phyloP scores from a whole-genome alignment of 2,329 filamentous ascomycete genomes.

The Fusarium sp. region DNA sequence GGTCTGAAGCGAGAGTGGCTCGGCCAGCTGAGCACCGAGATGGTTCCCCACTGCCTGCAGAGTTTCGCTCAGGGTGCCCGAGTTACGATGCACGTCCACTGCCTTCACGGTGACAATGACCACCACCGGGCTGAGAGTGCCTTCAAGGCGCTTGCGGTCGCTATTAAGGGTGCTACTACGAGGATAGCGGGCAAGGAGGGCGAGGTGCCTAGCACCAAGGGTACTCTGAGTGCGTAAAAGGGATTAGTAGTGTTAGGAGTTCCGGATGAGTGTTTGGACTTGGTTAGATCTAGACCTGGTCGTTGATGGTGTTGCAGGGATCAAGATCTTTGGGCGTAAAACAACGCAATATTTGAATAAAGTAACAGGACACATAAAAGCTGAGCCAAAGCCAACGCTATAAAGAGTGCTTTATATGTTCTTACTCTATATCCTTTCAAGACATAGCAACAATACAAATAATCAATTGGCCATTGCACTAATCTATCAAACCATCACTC shows the following conservation, averaged over 20 bases:
- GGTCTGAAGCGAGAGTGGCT: conserved; percentile 92
- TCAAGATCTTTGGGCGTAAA: conserved; percentile 4
- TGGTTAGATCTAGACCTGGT: conserved; percentile 27
- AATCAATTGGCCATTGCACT: not conserved
- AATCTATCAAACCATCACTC: not conserved
- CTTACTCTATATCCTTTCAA: not conserved
- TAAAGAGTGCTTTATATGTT: not conserved
- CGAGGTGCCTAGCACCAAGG: conserved; percentile 96
- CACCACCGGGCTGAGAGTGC: conserved; percentile 97
- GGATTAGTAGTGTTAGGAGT: conserved; percentile 35
- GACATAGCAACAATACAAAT: not conserved
- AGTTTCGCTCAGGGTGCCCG: conserved; percentile 93
- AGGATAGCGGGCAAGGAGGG: conserved; percentile 84
- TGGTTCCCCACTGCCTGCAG: conserved; percentile 96
- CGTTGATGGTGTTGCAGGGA: conserved; percentile 8
- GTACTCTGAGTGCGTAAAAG: conserved; percentile 76
- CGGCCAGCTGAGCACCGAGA: conserved; percentile 92
- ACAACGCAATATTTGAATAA: not conserved
- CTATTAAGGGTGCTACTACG: conserved; percentile 81
- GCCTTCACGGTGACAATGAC: conserved; percentile 90
- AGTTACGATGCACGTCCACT: conserved; percentile 95
- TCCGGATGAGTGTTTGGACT: conserved; percentile 36
- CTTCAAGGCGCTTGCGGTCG: conserved; percentile 95
- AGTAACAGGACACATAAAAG: not conserved
- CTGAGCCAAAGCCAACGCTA: not conserved